Evolutionary conservation across 2,329 filamentous ascomycete species (phyloP), one percentile per base, ranked within the genome.

Genomic region (Pseudogymnoascus sp.): DNA sequence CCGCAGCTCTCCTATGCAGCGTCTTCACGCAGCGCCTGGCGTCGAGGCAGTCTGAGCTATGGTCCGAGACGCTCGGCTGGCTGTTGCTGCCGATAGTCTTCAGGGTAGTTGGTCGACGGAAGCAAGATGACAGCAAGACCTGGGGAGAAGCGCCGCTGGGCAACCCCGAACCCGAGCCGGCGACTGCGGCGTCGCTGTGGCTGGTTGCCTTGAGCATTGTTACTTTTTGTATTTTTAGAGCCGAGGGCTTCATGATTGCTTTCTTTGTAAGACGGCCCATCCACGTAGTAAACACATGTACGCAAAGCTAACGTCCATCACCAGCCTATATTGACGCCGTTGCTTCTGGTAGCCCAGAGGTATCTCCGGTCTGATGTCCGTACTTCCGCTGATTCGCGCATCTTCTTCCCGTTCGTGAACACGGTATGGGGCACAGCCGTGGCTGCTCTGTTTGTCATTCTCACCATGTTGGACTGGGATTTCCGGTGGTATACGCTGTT

Each of bases 21-120:
- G 61, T 67, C 0, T 22, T 72, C 12, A 65, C 63, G 2, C 70
- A 69, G 22, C 55, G 58, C 9, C 39, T 69, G 0, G 62, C 69
- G 0, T 61, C 68, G 0, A 61, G 60, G 6, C 64, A 68, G 28
- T 42, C 69, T 1, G 74, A 75, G 58, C 55, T 75, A 4, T 63
- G 45, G 9, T 76, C 75, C 0, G 75, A 76, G 62, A 58, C 69
- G 1, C n/a, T 75, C 1, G 71, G 71, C 14, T 76, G 75, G 74
- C 33, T 63, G 1, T 9, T 71, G 3, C 30, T 76, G 19, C 69
- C 73, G 0, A 5, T 67, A 4, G 5, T 75, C 1, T 67, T 71
- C 23, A 25, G 4, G 19, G 39, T n/a, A 30, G 45, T 55, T 33
- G 45, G 45, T 16, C 45, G 25, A 33, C 45, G 45, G 9, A 28